Evolutionary conservation across 306 rosid genomes (phyloP), one percentile per base, ranked within the genome.

Genomic region (Hippophae gyantsensis): DNA sequence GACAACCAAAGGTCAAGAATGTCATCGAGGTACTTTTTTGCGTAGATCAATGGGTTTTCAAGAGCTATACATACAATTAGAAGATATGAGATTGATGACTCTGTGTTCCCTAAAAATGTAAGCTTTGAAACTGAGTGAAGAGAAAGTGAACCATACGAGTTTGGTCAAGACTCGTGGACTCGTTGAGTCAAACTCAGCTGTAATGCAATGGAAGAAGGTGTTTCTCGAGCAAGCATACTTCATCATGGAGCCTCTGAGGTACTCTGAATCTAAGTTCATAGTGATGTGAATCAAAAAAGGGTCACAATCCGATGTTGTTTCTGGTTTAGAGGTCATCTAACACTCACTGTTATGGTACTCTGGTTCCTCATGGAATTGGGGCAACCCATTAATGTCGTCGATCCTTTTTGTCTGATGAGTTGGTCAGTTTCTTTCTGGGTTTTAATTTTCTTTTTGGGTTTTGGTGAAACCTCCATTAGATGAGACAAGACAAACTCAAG

Each of bases 31-130:
- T 88, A 92, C 63, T 80, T 92, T 3, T 96, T 63, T 0, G 99
- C 99, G 85, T 92, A 92, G 83, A 88, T 92, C 11, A 92, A 48
- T 0, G 99, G 99, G 56, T 92, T 92, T 42, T 92, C 96, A 1
- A 92, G 54, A 0, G 99, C 99, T 57, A 56, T 61, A 0, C 99
- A 89, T 25, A 92, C 72, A 11, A 96, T 85, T 18, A 0, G 96
- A 81, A 2, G 99, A 92, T 57, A 92, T 92, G 0, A 88, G 79
- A 58, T 88, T 88, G 60, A 86, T 83, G 1, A 92, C 99, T 0
- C 83, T 78, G 74, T 85, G 95, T 59, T 92, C 99, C 0, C 95
- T 50, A 56, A 92, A 92, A 61, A 92, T 88, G 69, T 88, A 80
- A 12, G 88, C 95, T 67, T 88, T 88, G 82, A 88, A 92, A 73